phyloP scores from a whole-genome alignment of 176 grass and related monocot genomes.

The Cocos nucifera region DNA sequence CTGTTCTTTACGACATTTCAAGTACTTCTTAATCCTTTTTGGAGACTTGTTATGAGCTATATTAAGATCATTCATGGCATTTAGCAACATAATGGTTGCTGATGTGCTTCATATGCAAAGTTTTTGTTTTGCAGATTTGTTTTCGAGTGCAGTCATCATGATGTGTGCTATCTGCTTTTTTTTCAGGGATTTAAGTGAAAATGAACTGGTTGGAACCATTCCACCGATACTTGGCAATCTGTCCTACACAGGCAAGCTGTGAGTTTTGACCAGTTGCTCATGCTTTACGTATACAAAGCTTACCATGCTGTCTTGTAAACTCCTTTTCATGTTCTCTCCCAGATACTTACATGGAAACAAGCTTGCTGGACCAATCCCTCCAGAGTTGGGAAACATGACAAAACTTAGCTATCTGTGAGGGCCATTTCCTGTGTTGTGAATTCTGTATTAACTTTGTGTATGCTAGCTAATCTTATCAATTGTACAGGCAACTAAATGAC shows the following conservation, averaged over 20 bases:
- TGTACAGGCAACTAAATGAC: constrained; percentile 78
- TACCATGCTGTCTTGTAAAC: background rate
- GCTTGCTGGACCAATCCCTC: constrained; percentile 70
- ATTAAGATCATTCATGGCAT: too few relatives aligned
- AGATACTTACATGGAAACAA: constrained; percentile 98
- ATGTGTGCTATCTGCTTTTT: background rate
- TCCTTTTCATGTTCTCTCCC: constrained; percentile 2
- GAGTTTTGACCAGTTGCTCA: constrained; percentile 26
- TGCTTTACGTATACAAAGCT: background rate
- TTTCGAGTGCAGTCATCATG: too few relatives aligned
- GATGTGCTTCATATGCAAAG: too few relatives aligned
- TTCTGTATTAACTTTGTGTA: background rate
- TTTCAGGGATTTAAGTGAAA: constrained; percentile 86
- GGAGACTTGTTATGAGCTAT: too few relatives aligned
- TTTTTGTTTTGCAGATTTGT: too few relatives aligned
- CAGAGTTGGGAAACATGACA: constrained; percentile 90
- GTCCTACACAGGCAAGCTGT: constrained; percentile 99
- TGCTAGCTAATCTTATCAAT: constrained; percentile 1
- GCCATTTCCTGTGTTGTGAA: constrained; percentile 4
- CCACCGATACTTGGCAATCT: constrained; percentile 93
- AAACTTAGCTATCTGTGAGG: constrained; percentile 98
- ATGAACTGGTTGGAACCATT: constrained; percentile 76
- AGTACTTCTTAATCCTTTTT: too few relatives aligned
- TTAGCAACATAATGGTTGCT: too few relatives aligned
- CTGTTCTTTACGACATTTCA: too few relatives aligned